Percentiles rank a stretch among this genome's conserved stretches.
These are phyloP conservation scores for Capronia coronata DNA, from an alignment of 2,329 filamentous ascomycete species.

Conservation along the genomic window DNA sequence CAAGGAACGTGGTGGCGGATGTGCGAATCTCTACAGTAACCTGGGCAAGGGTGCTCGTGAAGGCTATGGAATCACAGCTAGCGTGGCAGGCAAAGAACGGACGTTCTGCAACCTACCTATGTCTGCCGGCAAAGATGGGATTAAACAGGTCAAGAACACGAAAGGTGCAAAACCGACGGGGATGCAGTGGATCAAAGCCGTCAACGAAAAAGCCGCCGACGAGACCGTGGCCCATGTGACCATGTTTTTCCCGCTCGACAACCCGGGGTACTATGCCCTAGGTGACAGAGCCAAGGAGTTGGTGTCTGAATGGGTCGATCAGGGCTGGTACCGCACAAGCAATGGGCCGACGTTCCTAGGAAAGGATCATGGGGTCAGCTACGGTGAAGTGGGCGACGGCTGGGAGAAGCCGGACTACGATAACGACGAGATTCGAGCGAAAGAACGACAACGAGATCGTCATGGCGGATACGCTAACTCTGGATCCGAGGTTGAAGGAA, in stretches of 20 bases:
- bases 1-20: constrained; percentile 36
- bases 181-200: constrained; percentile 55
- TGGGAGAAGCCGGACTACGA: constrained; percentile 26
- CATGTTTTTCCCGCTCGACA: constrained; percentile 43
- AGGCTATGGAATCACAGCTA: constrained; percentile 44
- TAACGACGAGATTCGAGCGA: constrained; percentile 22
- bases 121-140: constrained; percentile 18
- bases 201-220: constrained; percentile 73
- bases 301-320: constrained; percentile 35
- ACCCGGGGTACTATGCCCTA: constrained; percentile 40
- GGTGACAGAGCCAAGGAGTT: constrained; percentile 36
- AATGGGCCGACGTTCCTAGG: constrained; percentile 17
- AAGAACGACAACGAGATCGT: constrained; percentile 21
- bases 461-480: constrained; percentile 5
- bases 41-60: constrained; percentile 61
- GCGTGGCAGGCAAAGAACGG: constrained; percentile 52
- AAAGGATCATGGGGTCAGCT: constrained; percentile 10
- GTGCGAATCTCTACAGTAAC: constrained; percentile 79
- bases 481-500: constrained; percentile 3
- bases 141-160: constrained; percentile 25
- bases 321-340: constrained; percentile 28
- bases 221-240: constrained; percentile 71
- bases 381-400: constrained; percentile 23
- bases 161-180: constrained; percentile 37
- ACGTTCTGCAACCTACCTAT: constrained; percentile 81